These are phyloP conservation scores for Sordaria brevicollis DNA, from an alignment of 495 filamentous ascomycete species.

Conservation along the genomic window DNA sequence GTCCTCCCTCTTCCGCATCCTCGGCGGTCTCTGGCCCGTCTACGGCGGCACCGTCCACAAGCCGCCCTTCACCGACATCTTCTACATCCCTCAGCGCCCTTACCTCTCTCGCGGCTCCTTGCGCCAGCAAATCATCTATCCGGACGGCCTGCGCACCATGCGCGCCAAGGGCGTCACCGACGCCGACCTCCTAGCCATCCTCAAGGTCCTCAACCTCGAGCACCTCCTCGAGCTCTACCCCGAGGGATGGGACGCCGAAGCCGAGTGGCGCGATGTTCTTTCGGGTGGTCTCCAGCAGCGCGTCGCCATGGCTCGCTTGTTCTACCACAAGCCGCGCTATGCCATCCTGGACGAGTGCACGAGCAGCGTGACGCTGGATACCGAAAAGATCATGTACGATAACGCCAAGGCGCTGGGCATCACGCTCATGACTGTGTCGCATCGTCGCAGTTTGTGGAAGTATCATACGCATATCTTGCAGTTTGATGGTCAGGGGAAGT, in stretches of 20 bases:
- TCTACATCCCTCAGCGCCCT: constrained; percentile 95
- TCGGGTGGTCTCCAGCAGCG: constrained; percentile 89
- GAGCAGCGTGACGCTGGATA: constrained; percentile 81
- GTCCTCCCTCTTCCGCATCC: constrained; percentile 87
- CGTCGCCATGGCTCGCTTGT: constrained; percentile 94
- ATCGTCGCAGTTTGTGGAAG: constrained; percentile 87
- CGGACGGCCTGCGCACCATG: constrained; percentile 81
- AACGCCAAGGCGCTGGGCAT: constrained; percentile 84
- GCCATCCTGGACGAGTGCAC: constrained; percentile 98
- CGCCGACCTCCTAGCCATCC: constrained; percentile 63
- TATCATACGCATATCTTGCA: constrained; percentile 90
- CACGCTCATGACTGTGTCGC: constrained; percentile 92
- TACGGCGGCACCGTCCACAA: constrained; percentile 90
- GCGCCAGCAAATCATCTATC: constrained; percentile 93
- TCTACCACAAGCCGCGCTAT: constrained; percentile 87
- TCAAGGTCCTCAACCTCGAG: constrained; percentile 71
- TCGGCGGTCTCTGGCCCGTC: constrained; percentile 97
- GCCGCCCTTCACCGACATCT: constrained; percentile 81
- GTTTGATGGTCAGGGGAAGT: constrained; percentile 89
- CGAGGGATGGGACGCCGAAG: constrained; percentile 83
- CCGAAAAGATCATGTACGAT: constrained; percentile 94
- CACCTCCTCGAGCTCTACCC: constrained; percentile 70
- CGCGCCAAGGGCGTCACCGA: constrained; percentile 76
- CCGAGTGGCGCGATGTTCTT: constrained; percentile 90
- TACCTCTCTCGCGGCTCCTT: constrained; percentile 84